These are phyloP conservation scores for Saccharomyces hybrid DNA, from an alignment of 1,139 yeast species.

Conservation along the genomic window DNA sequence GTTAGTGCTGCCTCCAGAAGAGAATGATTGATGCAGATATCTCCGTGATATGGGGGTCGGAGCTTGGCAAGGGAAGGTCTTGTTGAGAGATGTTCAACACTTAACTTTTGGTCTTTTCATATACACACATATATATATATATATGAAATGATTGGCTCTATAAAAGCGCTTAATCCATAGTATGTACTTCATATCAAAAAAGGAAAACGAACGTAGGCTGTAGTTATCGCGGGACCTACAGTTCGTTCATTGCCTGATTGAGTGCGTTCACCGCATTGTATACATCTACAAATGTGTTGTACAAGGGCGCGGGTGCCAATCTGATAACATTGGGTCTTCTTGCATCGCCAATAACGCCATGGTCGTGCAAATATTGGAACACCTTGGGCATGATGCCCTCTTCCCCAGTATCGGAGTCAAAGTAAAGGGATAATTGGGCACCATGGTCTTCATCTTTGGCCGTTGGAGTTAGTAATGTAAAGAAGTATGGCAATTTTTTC, in stretches of 20 bases:
- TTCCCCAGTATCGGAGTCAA: constrained; percentile 43
- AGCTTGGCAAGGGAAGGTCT: not conserved
- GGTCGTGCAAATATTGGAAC: constrained; percentile 38
- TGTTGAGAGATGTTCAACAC: no score
- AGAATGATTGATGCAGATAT: not conserved
- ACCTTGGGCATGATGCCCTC: constrained; percentile 59
- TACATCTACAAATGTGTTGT: constrained; percentile 69
- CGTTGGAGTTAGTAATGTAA: constrained; percentile 67
- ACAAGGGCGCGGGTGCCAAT: constrained; percentile 75
- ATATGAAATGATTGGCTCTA: not conserved
- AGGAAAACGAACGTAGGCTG: not conserved
- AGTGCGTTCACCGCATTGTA: constrained; percentile 41
- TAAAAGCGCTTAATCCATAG: not conserved
- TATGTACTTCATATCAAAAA: not conserved
- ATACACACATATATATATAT: not conserved
- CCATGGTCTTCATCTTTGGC: constrained; percentile 52
- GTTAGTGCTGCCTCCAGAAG: not conserved
- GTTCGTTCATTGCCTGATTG: constrained; percentile 35
- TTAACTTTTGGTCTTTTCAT: no score
- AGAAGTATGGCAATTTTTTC: constrained; percentile 23
- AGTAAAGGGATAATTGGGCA: constrained; percentile 68
- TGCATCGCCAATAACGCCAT: constrained; percentile 78
- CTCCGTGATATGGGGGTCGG: not conserved
- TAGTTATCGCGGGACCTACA: not conserved
- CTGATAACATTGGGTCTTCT: constrained; percentile 83